These are phyloP conservation scores for Combretum micranthum DNA, from an alignment of 345 rosid genomes.

Conservation along the genomic window DNA sequence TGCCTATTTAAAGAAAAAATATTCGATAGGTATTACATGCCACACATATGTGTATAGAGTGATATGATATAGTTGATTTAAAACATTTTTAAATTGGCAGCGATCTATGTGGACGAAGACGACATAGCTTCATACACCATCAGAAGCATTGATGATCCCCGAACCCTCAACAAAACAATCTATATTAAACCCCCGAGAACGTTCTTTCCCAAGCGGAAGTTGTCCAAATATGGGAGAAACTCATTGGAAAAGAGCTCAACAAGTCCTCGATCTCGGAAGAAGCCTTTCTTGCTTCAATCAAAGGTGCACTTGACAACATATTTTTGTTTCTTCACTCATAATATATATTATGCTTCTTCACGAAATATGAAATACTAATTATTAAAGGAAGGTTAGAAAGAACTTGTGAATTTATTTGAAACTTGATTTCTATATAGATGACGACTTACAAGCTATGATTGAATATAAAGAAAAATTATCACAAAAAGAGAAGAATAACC, in stretches of 20 bases:
- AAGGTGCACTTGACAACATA: slow-evolving; percentile 17
- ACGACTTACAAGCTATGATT: too few species aligned
- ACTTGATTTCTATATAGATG: too few species aligned
- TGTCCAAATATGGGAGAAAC: slow-evolving; percentile 45
- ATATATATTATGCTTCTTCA: neutral
- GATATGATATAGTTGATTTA: neutral
- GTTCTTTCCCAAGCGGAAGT: slow-evolving; percentile 45
- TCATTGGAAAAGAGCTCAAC: slow-evolving; percentile 36
- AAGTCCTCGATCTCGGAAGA: slow-evolving; percentile 35
- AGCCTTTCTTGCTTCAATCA: slow-evolving; percentile 31
- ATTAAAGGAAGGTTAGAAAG: too few species aligned
- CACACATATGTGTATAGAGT: too few species aligned
- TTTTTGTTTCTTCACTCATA: neutral
- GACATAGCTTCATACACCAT: slow-evolving; percentile 44
- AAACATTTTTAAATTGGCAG: slow-evolving; percentile 11
- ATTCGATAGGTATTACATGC: too few species aligned
- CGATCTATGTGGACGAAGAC: slow-evolving; percentile 49
- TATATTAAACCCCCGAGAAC: slow-evolving; percentile 39
- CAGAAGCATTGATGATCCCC: slow-evolving; percentile 33
- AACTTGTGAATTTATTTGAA: too few species aligned
- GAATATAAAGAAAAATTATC: too few species aligned
- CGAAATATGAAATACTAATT: neutral
- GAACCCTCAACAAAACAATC: slow-evolving; percentile 41
- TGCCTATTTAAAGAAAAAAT: neutral
- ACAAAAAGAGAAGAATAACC: too few species aligned